A percentile compares a stretch with the other conserved stretches of the same genome.
phyloP scores from a whole-genome alignment of 192 early-diverging fungal genomes.

The Lunasporangiospora selenospora region DNA sequence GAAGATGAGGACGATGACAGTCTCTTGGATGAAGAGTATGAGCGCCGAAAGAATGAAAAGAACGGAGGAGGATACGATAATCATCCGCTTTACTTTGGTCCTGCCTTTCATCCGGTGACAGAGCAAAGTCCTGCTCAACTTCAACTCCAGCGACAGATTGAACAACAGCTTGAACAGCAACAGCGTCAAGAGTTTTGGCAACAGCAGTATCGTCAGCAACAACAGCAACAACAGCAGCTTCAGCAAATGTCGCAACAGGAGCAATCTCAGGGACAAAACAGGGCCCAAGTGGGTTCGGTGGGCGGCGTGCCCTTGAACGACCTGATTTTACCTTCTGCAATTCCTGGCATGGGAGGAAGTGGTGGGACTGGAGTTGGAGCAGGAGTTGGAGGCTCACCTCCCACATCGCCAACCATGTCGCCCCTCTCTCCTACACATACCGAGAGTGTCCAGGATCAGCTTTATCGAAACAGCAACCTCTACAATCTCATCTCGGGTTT shows the following conservation, averaged over 20 bases:
- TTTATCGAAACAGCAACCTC: conserved; percentile 38
- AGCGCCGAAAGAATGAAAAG: neutral
- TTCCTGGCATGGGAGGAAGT: conserved; percentile 28
- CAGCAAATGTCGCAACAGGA: conserved; percentile 21
- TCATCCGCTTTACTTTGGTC: conserved; percentile 43
- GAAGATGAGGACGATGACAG: conserved; percentile 27
- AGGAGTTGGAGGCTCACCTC: neutral
- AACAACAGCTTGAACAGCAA: conserved; percentile 44
- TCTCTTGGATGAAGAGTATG: conserved; percentile 4
- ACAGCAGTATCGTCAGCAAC: conserved; percentile 31
- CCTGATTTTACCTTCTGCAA: conserved; percentile 38
- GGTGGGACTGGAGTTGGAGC: neutral
- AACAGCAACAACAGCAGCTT: conserved; percentile 21
- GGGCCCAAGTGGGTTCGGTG: neutral
- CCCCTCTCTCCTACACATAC: too few relatives aligned
- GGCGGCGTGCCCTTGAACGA: conserved; percentile 26
- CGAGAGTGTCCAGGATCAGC: conserved; percentile 29
- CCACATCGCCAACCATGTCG: too few relatives aligned
- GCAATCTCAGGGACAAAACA: conserved; percentile 8
- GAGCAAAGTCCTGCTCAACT: conserved; percentile 43
- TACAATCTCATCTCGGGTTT: conserved; percentile 45
- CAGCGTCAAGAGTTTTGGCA: conserved; percentile 41
- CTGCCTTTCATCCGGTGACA: conserved; percentile 38
- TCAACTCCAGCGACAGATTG: conserved; percentile 42
- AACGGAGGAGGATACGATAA: conserved; percentile 12